Evolutionary conservation across 352 stramenopile genomes (phyloP).

Genomic region (Phytopythium aichiense): DNA sequence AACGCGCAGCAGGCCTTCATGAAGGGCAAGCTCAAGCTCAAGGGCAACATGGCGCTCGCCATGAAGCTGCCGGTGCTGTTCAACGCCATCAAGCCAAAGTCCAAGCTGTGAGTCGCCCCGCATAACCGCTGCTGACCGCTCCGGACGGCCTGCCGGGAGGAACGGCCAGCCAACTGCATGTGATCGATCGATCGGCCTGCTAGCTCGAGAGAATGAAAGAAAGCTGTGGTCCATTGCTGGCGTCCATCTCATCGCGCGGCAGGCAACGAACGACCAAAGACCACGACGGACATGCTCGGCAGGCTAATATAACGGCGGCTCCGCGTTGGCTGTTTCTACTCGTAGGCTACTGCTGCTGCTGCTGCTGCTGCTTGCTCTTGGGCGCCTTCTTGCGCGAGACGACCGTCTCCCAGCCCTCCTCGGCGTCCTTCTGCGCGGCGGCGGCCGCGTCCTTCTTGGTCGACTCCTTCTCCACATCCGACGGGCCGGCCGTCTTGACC

Average conservation of each 20-base stretch:
- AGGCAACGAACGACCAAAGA: too few species aligned
- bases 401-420: conserved; percentile 83
- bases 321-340: too few species aligned
- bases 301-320: conserved; percentile 12
- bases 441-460: conserved; percentile 41
- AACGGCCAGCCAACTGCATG: too few species aligned
- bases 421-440: conserved; percentile 55
- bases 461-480: conserved; percentile 36
- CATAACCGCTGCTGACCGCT: too few species aligned
- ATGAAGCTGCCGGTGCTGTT: conserved; percentile 95
- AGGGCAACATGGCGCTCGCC: conserved; percentile 93
- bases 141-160: too few species aligned
- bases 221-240: too few species aligned
- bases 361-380: conserved; percentile 63
- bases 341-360: not conserved
- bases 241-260: too few species aligned
- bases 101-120: conserved; percentile 51
- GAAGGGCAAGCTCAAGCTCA: conserved; percentile 95
- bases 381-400: conserved; percentile 52
- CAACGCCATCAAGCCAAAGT: conserved; percentile 80
- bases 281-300: not conserved
- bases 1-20: conserved; percentile 94
- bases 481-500: conserved; percentile 38
- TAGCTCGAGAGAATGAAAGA: too few species aligned
- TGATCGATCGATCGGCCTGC: too few species aligned